Conservation (phyloP, 352 stramenopile genomes). For the Phytopythium mirpurense region DNA sequence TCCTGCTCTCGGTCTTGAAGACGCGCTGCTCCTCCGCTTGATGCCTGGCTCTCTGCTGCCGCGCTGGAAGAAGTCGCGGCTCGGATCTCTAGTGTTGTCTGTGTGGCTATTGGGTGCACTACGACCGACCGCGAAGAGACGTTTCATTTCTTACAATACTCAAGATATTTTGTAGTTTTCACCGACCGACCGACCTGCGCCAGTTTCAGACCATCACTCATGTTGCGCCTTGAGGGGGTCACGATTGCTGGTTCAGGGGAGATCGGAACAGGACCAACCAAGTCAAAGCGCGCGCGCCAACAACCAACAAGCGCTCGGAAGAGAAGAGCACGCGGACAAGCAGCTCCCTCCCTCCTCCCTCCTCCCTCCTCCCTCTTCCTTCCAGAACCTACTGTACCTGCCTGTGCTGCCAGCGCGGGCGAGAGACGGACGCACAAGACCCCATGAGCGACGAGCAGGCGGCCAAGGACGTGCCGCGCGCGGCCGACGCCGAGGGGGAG, state of each 20-base stretch:
- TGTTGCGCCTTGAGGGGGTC: conserved; percentile 4
- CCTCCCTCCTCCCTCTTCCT: too few relatives aligned
- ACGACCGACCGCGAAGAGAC: conserved; percentile 13
- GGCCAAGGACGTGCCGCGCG: conserved; percentile 21
- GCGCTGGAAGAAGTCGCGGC: background rate
- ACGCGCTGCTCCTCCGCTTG: background rate
- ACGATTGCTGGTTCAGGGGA: background rate
- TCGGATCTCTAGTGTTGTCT: background rate
- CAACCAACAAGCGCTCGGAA: conserved; percentile 17
- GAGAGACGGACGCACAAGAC: background rate
- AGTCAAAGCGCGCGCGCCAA: conserved; percentile 11
- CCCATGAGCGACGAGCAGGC: conserved; percentile 45
- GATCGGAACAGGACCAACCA: conserved; percentile 20
- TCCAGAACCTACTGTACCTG: too few relatives aligned
- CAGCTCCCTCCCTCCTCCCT: background rate
- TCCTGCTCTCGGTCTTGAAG: background rate
- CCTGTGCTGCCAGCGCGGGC: background rate
- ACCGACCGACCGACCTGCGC: conserved; percentile 5
- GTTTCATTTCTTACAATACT: background rate
- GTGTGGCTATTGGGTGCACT: background rate
- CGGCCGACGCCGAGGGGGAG: conserved; percentile 22
- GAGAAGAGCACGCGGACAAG: background rate
- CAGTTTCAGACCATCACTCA: conserved; percentile 5
- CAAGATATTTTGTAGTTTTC: background rate
- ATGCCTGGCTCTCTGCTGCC: background rate